Conservation (phyloP, 768 basidiomycete genomes). For the Xerocomellus chrysenteron region DNA sequence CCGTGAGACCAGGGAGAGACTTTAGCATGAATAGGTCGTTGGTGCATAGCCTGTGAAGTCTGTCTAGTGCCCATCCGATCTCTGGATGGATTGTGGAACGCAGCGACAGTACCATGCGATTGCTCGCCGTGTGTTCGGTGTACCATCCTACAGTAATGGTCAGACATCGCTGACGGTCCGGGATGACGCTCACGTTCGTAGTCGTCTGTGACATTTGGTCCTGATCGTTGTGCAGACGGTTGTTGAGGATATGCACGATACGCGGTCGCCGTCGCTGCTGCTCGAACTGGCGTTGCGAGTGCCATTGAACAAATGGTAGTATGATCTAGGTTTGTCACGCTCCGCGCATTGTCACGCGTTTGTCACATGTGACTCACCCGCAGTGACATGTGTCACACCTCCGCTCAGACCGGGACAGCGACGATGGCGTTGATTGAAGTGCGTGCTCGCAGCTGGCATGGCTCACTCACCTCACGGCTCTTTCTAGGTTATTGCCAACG, state of each 20-base stretch:
- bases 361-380: constrained; percentile 14
- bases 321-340: constrained; percentile 11
- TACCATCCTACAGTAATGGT: constrained; percentile 64
- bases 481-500: constrained; percentile 86
- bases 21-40: constrained; percentile 77
- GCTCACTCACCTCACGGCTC: constrained; percentile 1
- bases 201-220: constrained; percentile 61
- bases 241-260: constrained; percentile 30
- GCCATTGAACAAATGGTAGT: constrained; percentile 22
- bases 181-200: constrained; percentile 62
- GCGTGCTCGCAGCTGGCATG: constrained; percentile 3
- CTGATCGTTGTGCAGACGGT: constrained; percentile 20
- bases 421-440: constrained; percentile 62
- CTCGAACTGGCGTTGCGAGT: constrained; percentile 30
- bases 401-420: background rate
- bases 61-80: constrained; percentile 86
- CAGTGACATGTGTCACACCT: constrained; percentile 17
- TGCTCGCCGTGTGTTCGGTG: constrained; percentile 73
- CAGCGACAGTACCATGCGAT: constrained; percentile 89
- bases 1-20: constrained; percentile 73
- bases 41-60: constrained; percentile 75
- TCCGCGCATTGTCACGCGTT: constrained; percentile 21
- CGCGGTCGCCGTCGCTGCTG: constrained; percentile 17
- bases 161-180: constrained; percentile 2
- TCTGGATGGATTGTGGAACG: constrained; percentile 81